Evolutionary conservation across 2,329 filamentous ascomycete genomes (phyloP), one percentile per base, ranked within the genome.

Genomic region (Aspergillus awamori): DNA sequence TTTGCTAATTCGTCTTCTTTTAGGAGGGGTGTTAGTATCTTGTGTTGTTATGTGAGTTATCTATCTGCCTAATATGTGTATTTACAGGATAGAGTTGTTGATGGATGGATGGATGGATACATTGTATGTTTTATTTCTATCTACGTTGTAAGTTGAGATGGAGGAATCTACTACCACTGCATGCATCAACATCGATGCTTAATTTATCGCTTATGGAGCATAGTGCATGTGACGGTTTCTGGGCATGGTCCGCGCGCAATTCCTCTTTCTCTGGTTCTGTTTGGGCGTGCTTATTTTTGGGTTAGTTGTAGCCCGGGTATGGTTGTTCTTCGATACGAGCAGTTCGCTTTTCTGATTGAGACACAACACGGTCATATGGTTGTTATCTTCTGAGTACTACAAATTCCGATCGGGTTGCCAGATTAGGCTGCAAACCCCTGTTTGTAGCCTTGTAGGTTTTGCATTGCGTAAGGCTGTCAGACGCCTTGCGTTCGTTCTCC

Each of bases 381-480:
- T 13, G 10, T 45, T 45, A 20, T 45, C 20, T 24, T n/a, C 5
- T 45, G 41, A 45, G 17, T 22, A 45, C 22, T 36, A 36, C 33
- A 13, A 36, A 10, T 5, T 45, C 41, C 22, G 41, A 22, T 45
- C 41, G 47, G 24, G 26, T 51, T 28, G 17, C 15, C 30, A 15
- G 15, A 33, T 30, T 15, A 51, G 47, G 47, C n/a, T 30, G 26
- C 15, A 51, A 17, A 30, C 47, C 45, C 10, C 11, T 36, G 33
- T 5, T 36, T 33, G 26, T 56, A 55, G 24, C 39, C 38, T 54
- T 28, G 38, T 55, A 39, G 17, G 28, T 38, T 33, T 17, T 26
- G 53, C 24, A 45, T 17, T 20, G 53, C n/a, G 53, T 56, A 47
- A 56, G 53, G 53, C 53, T 56, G 39, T 30, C 28, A n/a, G 24